Percentiles rank a stretch among this genome's conserved stretches.
phyloP scores from a whole-genome alignment of 176 grass and related monocot species.

The Aegilops bicornis region DNA sequence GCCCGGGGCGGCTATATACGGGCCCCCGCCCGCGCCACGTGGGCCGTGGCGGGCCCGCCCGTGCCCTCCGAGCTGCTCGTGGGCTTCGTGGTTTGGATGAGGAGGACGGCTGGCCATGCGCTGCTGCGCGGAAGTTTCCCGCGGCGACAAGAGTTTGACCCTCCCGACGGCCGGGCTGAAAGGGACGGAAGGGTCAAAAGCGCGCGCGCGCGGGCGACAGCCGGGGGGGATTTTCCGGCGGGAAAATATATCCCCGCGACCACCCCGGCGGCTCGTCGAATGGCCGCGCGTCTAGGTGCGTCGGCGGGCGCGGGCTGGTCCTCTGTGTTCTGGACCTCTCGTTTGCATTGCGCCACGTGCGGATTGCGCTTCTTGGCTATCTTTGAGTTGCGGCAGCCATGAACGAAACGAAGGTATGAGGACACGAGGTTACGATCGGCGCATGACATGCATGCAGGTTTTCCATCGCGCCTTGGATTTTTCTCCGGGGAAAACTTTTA shows the following conservation, averaged over 20 bases:
- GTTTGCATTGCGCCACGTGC: not conserved
- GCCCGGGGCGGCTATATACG: not conserved
- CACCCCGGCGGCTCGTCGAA: slow-evolving; percentile 11
- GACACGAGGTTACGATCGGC: too few species aligned
- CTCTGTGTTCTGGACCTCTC: not conserved
- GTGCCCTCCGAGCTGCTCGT: not conserved
- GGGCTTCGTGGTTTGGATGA: slow-evolving; percentile 25
- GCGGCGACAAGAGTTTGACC: slow-evolving; percentile 40
- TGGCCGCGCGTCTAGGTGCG: not conserved
- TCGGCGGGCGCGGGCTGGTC: too few species aligned
- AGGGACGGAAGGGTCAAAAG: slow-evolving; percentile 25
- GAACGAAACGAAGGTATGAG: too few species aligned
- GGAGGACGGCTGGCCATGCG: not conserved
- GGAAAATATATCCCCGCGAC: not conserved
- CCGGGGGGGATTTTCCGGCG: not conserved
- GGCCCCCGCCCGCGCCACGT: not conserved
- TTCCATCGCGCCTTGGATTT: not conserved
- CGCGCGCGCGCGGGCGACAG: not conserved
- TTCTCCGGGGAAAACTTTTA: not conserved
- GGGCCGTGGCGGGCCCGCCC: not conserved
- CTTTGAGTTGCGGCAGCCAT: not conserved
- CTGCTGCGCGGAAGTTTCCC: slow-evolving; percentile 36
- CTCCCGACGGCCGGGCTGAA: not conserved
- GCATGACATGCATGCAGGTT: not conserved
- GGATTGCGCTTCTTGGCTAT: too few species aligned